Conservation (phyloP, 2,329 filamentous ascomycete genomes). For the Diaporthe ampelina region DNA sequence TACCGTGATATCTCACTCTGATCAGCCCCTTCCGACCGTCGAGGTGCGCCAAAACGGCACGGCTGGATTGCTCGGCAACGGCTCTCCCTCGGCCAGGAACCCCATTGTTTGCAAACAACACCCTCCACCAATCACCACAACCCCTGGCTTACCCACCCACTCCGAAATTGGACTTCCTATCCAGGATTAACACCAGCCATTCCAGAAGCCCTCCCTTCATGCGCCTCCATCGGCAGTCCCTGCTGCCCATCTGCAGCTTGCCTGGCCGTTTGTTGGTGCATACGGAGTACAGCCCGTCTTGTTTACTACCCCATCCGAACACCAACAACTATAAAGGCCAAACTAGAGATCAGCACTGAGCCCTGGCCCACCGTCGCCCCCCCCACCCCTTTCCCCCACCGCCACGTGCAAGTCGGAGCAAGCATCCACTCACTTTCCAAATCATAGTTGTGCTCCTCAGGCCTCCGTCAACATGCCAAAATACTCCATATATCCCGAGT, state of each 20-base stretch:
- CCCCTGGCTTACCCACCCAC: not conserved
- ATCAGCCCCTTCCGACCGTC: not conserved
- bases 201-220: slow-evolving; percentile 6
- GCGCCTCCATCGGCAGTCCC: not conserved
- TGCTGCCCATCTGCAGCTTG: not conserved
- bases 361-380: not conserved
- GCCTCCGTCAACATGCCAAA: slow-evolving; percentile 27
- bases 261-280: no score
- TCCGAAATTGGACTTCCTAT: slow-evolving; percentile 26
- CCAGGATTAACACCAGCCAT: slow-evolving; percentile 2
- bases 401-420: slow-evolving; percentile 8
- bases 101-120: slow-evolving; percentile 15
- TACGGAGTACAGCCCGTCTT: not conserved
- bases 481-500: slow-evolving; percentile 38
- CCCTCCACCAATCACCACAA: slow-evolving; percentile 29
- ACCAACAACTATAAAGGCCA: slow-evolving; percentile 11
- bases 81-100: slow-evolving; percentile 1
- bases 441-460: not conserved
- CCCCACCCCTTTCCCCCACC: not conserved
- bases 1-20: no score
- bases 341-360: not conserved
- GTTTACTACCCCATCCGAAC: slow-evolving; percentile 10
- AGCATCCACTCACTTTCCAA: not conserved
- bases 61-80: slow-evolving; percentile 37
- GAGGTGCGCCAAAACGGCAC: not conserved